These are phyloP conservation scores for Leccinum arenicola DNA, from an alignment of 768 basidiomycete genomes.

Conservation along the genomic window DNA sequence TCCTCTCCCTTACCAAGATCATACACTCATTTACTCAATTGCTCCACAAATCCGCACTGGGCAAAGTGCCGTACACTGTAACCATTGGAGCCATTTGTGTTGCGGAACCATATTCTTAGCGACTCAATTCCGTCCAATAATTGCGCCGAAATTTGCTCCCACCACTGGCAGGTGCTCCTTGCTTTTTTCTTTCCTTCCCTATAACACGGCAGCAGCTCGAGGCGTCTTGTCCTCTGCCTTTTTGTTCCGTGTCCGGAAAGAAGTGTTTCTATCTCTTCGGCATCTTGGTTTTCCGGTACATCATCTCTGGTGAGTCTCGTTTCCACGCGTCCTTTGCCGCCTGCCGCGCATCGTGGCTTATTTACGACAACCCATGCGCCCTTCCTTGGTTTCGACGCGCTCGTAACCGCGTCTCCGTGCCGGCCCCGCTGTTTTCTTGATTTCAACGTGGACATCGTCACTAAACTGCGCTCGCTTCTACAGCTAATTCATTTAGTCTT, in stretches of 20 bases:
- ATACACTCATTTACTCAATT: slow-evolving; percentile 27
- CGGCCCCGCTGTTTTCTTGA: slow-evolving; percentile 20
- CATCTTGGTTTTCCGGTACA: slow-evolving; percentile 28
- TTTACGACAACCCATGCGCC: slow-evolving; percentile 30
- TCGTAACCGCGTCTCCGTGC: slow-evolving; percentile 31
- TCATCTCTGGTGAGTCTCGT: slow-evolving; percentile 33
- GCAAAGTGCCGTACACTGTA: slow-evolving; percentile 28
- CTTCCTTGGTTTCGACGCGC: slow-evolving; percentile 27
- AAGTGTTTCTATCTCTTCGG: slow-evolving; percentile 14
- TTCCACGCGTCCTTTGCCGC: slow-evolving; percentile 30
- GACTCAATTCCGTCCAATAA: slow-evolving; percentile 36
- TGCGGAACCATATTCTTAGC: slow-evolving; percentile 37
- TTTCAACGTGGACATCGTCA: slow-evolving; percentile 24
- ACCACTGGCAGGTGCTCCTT: slow-evolving; percentile 21
- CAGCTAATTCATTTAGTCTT: slow-evolving; percentile 36
- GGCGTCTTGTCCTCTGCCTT: slow-evolving; percentile 25
- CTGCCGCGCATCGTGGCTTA: slow-evolving; percentile 29
- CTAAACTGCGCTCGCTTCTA: slow-evolving; percentile 24
- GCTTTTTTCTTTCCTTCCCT: slow-evolving; percentile 30
- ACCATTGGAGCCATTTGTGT: slow-evolving; percentile 31
- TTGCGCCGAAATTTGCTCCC: slow-evolving; percentile 33
- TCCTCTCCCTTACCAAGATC: slow-evolving; percentile 20
- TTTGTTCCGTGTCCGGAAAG: slow-evolving; percentile 19
- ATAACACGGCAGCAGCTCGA: slow-evolving; percentile 23
- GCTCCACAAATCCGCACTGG: slow-evolving; percentile 19